Conservation (phyloP, 805 yeast genomes). For the Candida succiphila region DNA sequence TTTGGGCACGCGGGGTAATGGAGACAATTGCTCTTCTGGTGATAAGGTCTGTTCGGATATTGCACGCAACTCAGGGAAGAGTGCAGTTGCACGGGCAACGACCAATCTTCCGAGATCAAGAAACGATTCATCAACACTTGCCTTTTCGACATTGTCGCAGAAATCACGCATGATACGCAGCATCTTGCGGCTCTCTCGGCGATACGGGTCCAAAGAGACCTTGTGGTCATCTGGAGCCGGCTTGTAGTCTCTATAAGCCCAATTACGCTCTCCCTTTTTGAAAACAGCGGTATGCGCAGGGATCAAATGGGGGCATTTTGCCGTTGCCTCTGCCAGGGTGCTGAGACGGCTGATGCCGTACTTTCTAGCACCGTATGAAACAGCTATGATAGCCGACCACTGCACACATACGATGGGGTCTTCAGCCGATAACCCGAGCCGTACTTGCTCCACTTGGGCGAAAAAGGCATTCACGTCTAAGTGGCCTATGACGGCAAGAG, state of each 20-base stretch:
- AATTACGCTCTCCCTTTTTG: conserved; percentile 72
- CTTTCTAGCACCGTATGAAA: conserved; percentile 79
- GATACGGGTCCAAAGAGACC: conserved; percentile 84
- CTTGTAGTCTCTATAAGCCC: conserved; percentile 57
- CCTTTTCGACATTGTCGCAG: conserved; percentile 77
- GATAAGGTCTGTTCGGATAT: no score
- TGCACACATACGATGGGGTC: conserved; percentile 93
- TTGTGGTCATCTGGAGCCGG: conserved; percentile 62
- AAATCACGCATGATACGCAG: conserved; percentile 49
- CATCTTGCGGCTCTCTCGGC: conserved; percentile 79
- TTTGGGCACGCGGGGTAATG: conserved; percentile 36
- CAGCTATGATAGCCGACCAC: conserved; percentile 87
- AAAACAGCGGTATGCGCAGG: conserved; percentile 92
- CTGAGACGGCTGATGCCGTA: conserved; percentile 79
- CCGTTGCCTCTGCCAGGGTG: conserved; percentile 50
- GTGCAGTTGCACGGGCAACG: conserved; percentile 27
- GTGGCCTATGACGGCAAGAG: conserved; percentile 72
- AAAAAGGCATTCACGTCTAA: conserved; percentile 92
- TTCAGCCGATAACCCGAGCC: conserved; percentile 51
- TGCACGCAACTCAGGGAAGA: conserved; percentile 35
- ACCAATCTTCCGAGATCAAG: conserved; percentile 71
- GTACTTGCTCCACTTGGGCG: conserved; percentile 84
- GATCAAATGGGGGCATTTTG: conserved; percentile 67
- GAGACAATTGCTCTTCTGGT: conserved; percentile 8
- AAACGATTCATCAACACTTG: conserved; percentile 91